Evolutionary conservation across 2,329 filamentous ascomycete genomes (phyloP).

Genomic region (Fusarium torulosum): DNA sequence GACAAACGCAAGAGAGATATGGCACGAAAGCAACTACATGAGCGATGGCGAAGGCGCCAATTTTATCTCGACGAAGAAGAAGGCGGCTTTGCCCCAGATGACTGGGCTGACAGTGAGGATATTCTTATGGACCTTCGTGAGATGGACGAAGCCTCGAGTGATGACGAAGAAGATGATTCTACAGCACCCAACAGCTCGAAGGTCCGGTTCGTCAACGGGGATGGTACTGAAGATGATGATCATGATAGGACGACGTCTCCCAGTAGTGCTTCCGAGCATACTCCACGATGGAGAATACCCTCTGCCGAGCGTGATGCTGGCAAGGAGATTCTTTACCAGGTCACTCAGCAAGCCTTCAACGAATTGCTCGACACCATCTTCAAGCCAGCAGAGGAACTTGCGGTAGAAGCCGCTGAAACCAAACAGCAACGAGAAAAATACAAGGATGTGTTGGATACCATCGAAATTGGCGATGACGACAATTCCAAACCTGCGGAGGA

Average conservation of each 20-base stretch:
- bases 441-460: conserved; percentile 60
- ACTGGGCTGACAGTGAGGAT: conserved; percentile 73
- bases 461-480: conserved; percentile 52
- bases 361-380: conserved; percentile 91
- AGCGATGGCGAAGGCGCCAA: conserved; percentile 80
- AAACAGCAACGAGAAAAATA: conserved; percentile 70
- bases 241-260: conserved; percentile 81
- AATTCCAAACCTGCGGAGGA: conserved; percentile 29
- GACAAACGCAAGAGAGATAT: conserved; percentile 57
- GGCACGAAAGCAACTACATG: conserved; percentile 69
- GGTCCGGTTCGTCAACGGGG: conserved; percentile 80
- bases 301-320: conserved; percentile 85
- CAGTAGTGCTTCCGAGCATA: conserved; percentile 77
- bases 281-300: conserved; percentile 83
- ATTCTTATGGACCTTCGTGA: conserved; percentile 57
- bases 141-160: conserved; percentile 60
- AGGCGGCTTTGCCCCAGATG: conserved; percentile 73
- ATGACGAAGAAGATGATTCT: conserved; percentile 56
- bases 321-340: conserved; percentile 89
- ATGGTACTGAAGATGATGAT: conserved; percentile 75
- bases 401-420: conserved; percentile 75
- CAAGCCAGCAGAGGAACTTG: conserved; percentile 80
- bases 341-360: conserved; percentile 91
- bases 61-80: conserved; percentile 92
- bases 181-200: conserved; percentile 82